These are phyloP conservation scores for Alternaria triticimaculans DNA, from an alignment of 2,329 filamentous ascomycete genomes.

Conservation along the genomic window DNA sequence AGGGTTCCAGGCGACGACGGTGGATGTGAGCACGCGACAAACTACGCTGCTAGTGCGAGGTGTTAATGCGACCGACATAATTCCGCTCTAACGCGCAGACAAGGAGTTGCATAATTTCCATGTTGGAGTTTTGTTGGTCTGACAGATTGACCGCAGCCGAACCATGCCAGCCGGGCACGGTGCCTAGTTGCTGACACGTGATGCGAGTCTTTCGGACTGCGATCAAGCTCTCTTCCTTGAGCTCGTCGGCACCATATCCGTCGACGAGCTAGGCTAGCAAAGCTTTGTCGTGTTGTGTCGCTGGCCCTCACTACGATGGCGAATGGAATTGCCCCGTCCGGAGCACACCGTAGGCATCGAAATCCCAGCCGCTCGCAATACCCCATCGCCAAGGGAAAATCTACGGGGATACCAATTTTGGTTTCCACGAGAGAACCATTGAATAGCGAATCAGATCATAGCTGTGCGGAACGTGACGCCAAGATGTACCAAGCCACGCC, in stretches of 20 bases:
- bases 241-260: constrained; percentile 5
- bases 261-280: not conserved
- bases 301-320: constrained; percentile 1
- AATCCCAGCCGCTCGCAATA: constrained; percentile 6
- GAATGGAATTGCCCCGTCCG: constrained; percentile 8
- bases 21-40: constrained; percentile 10
- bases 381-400: constrained; percentile 21
- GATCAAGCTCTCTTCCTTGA: not conserved
- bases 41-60: not conserved
- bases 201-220: not conserved
- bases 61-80: not conserved
- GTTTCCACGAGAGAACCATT: not conserved
- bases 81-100: not conserved
- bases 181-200: not conserved
- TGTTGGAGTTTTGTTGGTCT: not conserved
- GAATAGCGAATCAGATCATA: constrained; percentile 24
- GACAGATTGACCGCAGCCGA: not conserved
- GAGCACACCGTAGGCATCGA: constrained; percentile 18
- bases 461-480: constrained; percentile 30
- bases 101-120: not conserved
- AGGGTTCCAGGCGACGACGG: not conserved
- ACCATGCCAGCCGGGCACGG: not conserved
- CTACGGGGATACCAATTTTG: constrained; percentile 4
- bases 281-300: constrained; percentile 1
- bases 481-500: constrained; percentile 15